phyloP scores from a whole-genome alignment of 257 asterid species.

The Jasminum sambac region DNA sequence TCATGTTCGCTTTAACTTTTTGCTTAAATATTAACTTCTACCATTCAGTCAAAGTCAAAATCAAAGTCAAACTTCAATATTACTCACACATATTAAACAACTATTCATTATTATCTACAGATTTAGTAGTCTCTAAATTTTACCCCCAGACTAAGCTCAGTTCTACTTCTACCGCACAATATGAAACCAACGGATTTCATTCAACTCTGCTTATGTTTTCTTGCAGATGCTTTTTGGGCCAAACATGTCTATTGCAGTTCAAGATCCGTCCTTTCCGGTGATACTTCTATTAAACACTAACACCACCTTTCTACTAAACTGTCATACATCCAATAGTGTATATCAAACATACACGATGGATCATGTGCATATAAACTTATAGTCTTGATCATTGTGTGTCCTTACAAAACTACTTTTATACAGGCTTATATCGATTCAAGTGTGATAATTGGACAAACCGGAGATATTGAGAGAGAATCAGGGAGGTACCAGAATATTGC shows the following conservation, averaged over 20 bases:
- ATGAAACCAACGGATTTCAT: neutral
- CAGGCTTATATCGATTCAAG: conserved; percentile 92
- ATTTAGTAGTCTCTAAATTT: too few relatives aligned
- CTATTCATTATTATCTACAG: too few relatives aligned
- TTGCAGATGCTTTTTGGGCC: conserved; percentile 84
- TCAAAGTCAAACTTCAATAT: too few relatives aligned
- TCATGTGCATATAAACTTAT: neutral
- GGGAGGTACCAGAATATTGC: conserved; percentile 59
- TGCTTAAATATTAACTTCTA: too few relatives aligned
- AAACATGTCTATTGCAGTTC: conserved; percentile 68
- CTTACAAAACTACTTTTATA: neutral
- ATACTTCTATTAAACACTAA: conserved; percentile 7
- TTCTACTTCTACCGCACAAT: neutral
- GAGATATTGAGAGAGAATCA: conserved; percentile 49
- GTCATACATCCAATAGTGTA: neutral
- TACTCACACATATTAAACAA: too few relatives aligned
- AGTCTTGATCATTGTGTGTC: neutral
- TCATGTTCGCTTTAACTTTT: too few relatives aligned
- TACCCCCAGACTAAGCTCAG: neutral
- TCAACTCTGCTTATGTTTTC: conserved; percentile 16
- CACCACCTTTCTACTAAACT: neutral
- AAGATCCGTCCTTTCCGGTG: conserved; percentile 89
- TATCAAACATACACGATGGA: neutral
- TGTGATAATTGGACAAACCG: conserved; percentile 77
- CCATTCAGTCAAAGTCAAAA: too few relatives aligned